phyloP scores from a whole-genome alignment of 1,284 basidiomycete genomes.

The Inonotus obliquus region DNA sequence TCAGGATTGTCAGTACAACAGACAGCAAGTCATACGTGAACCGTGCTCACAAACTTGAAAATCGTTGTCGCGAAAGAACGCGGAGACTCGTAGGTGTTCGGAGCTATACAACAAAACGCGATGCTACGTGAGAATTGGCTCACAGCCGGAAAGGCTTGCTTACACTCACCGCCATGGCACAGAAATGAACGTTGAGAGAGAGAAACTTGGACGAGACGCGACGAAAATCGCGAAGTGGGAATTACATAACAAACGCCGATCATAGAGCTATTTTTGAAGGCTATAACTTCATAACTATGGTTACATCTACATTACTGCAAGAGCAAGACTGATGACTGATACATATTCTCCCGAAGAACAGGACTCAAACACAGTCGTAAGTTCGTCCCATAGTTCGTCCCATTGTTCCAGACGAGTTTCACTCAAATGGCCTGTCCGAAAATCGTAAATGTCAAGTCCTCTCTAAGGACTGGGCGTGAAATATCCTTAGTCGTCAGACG shows the following conservation, averaged over 20 bases:
- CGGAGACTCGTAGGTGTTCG: constrained; percentile 13
- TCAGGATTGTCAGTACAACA: background rate
- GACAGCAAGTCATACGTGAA: background rate
- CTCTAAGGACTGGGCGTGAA: constrained; percentile 10
- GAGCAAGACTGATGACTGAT: background rate
- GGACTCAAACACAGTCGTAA: no score
- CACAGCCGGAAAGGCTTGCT: background rate
- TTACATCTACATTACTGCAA: background rate
- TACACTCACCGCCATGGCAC: constrained; percentile 12
- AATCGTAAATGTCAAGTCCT: constrained; percentile 12
- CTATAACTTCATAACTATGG: background rate
- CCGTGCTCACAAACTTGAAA: constrained; percentile 1
- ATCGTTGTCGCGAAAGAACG: constrained; percentile 8
- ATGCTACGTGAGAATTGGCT: background rate
- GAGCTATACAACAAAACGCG: background rate
- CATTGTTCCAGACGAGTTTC: background rate
- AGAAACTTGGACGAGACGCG: background rate
- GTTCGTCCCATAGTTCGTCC: no score
- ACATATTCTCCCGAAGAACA: no score
- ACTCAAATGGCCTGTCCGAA: background rate
- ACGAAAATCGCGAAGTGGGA: background rate
- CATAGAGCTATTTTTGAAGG: background rate
- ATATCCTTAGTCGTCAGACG: constrained; percentile 10
- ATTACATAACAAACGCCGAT: background rate
- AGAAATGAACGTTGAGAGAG: background rate